phyloP scores from a whole-genome alignment of 208 protist species.

The Strigomonas culicis region DNA sequence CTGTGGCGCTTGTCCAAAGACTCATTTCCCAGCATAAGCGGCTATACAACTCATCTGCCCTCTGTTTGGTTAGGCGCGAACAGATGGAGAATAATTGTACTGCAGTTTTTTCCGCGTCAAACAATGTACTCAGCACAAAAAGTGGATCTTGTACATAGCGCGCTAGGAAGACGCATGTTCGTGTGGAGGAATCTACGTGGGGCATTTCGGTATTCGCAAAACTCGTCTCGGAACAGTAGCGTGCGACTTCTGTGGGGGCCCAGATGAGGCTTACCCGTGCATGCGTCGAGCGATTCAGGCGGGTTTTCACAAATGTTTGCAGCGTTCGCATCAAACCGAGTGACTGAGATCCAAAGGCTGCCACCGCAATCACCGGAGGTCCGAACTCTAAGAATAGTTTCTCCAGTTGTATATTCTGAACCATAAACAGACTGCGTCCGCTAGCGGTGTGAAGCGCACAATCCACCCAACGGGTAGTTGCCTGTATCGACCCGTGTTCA shows the following conservation, averaged over 20 bases:
- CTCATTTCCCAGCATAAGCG: conserved; percentile 79
- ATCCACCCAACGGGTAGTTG: conserved; percentile 67
- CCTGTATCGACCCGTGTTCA: conserved; percentile 63
- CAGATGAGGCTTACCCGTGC: conserved; percentile 67
- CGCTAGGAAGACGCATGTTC: conserved; percentile 49
- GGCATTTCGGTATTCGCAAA: conserved; percentile 49
- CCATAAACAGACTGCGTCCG: conserved; percentile 38
- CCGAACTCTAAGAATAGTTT: conserved; percentile 52
- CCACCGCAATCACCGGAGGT: conserved; percentile 71
- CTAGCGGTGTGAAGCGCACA: conserved; percentile 48
- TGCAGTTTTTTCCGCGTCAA: conserved; percentile 61
- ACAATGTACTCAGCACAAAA: conserved; percentile 48
- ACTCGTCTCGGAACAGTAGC: conserved; percentile 47
- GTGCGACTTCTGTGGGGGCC: conserved; percentile 63
- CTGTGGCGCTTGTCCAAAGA: conserved; percentile 64
- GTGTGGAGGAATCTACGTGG: conserved; percentile 32
- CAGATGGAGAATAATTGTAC: conserved; percentile 51
- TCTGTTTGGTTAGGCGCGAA: conserved; percentile 15
- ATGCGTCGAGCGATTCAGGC: conserved; percentile 28
- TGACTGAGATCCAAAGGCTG: conserved; percentile 37
- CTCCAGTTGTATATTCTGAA: conserved; percentile 59
- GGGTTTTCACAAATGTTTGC: conserved; percentile 58
- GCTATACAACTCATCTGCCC: conserved; percentile 46
- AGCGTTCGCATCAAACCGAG: conserved; percentile 56
- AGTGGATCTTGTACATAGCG: conserved; percentile 79